Percentiles rank a stretch among this genome's conserved stretches.
Evolutionary conservation across 495 filamentous ascomycete genomes (phyloP).

Genomic region (Bryoglossum gracile): DNA sequence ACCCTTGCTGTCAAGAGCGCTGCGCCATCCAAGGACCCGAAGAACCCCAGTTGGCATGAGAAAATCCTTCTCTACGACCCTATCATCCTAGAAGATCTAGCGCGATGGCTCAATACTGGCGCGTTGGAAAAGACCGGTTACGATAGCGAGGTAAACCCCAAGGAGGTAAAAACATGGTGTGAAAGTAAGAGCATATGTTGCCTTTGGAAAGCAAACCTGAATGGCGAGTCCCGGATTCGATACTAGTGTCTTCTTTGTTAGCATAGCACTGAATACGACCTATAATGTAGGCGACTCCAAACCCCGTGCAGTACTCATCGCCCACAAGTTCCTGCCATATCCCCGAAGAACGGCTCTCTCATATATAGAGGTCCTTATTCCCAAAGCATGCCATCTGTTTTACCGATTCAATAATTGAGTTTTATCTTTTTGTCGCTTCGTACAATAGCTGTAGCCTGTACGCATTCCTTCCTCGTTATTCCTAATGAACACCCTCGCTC

Average conservation of each 20-base stretch:
- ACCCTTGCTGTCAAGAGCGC: conserved; percentile 53
- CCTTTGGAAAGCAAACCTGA: conserved; percentile 40
- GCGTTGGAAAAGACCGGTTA: conserved; percentile 53
- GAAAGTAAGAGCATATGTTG: conserved; percentile 76
- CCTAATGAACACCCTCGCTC: no score
- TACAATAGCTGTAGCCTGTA: no score
- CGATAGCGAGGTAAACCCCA: conserved; percentile 54
- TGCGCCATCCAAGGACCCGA: conserved; percentile 41
- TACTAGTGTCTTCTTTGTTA: conserved; percentile 12
- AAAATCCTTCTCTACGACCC: conserved; percentile 94
- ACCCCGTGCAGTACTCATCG: no score
- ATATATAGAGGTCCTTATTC: no score
- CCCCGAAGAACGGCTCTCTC: no score
- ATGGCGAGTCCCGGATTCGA: conserved; percentile 17
- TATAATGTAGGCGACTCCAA: no score
- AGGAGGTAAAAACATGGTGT: conserved; percentile 74
- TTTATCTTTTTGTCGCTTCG: no score
- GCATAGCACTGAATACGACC: background rate
- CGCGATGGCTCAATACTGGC: conserved; percentile 73
- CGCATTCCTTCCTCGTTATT: no score
- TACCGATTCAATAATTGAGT: no score
- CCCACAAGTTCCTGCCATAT: no score
- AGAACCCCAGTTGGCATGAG: conserved; percentile 67
- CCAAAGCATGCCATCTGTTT: no score
- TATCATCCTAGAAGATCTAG: conserved; percentile 79